These are phyloP conservation scores for Euclidium syriacum DNA, from an alignment of 345 rosid species.

Conservation along the genomic window DNA sequence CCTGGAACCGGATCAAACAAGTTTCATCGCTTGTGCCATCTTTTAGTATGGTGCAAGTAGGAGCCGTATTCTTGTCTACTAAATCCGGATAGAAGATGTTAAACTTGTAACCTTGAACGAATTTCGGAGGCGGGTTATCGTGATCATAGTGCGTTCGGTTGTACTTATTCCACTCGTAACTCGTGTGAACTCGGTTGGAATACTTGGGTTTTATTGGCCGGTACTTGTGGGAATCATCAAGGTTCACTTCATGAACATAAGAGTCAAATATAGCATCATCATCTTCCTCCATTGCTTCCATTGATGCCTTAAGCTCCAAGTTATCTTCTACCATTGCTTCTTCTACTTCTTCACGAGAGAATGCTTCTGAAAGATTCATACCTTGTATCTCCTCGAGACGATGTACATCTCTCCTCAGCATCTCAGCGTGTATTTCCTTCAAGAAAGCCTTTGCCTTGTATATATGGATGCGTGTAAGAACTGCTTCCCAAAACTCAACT, in stretches of 20 bases:
- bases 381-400: constrained; percentile 53
- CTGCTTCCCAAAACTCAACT: constrained; percentile 97
- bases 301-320: constrained; percentile 83
- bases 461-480: constrained; percentile 79
- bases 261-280: constrained; percentile 91
- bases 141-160: constrained; percentile 93
- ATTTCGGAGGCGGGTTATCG: constrained; percentile 95
- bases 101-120: constrained; percentile 89
- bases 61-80: constrained; percentile 88
- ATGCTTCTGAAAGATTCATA: constrained; percentile 35
- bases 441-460: constrained; percentile 97
- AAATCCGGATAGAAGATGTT: constrained; percentile 95
- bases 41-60: constrained; percentile 64
- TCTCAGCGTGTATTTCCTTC: constrained; percentile 86
- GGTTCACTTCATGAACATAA: constrained; percentile 85
- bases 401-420: constrained; percentile 70
- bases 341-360: constrained; percentile 60
- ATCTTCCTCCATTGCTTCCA: constrained; percentile 97
- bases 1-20: constrained; percentile 83
- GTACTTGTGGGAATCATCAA: constrained; percentile 91
- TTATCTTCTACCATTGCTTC: constrained; percentile 64
- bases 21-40: constrained; percentile 79
- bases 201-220: constrained; percentile 93
- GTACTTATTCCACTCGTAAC: constrained; percentile 97
- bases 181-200: constrained; percentile 95